Evolutionary conservation across 2,329 filamentous ascomycete genomes (phyloP), one percentile per base, ranked within the genome.

Genomic region (Paecilomyces niveus): DNA sequence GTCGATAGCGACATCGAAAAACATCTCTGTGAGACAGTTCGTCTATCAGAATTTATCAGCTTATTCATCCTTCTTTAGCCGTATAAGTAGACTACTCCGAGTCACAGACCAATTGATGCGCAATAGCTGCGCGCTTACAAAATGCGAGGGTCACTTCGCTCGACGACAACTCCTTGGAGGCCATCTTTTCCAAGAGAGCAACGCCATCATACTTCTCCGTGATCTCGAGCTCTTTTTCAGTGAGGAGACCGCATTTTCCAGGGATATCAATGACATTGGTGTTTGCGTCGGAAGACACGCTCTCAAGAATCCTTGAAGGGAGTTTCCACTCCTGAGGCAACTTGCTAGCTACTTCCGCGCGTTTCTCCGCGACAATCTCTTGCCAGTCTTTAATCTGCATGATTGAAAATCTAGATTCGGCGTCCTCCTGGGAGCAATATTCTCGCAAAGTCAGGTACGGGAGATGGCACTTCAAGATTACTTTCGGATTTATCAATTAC

Each of bases 1-100:
- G 4, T 71, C 65, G 1, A 76, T 57, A 0, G 75, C 77, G 3
- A 70, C 62, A 0, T 62, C 56, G 54, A 77, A 77, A 49, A 72
- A 69, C 3, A 71, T 70, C 59, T 77, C 75, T 0, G 73, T 76
- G 21, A 76, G 59, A 57, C 72, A 76, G 5, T 70, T 70, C 7
- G 64, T 68, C 33, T 71, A 65, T 0, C n/a, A n/a, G 15, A 13
- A 24, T n/a, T 18, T 11, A 5, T 33, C 53, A 29, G 31, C 22
- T 21, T 54, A 11, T 29, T 7, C 7, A 29, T 29, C 4, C 7
- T 29, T 29, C 26, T 29, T 7, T 29, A 11, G 15, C 21, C 22
- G n/a, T 31, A 31, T 7, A 5, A 2, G 9, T 22, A 35, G 7
- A n/a, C 13, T 49, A 51, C 39, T 51, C 50, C 11, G 13, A 5